phyloP scores from a whole-genome alignment of 106 monocot species.

The Allium sativum region DNA sequence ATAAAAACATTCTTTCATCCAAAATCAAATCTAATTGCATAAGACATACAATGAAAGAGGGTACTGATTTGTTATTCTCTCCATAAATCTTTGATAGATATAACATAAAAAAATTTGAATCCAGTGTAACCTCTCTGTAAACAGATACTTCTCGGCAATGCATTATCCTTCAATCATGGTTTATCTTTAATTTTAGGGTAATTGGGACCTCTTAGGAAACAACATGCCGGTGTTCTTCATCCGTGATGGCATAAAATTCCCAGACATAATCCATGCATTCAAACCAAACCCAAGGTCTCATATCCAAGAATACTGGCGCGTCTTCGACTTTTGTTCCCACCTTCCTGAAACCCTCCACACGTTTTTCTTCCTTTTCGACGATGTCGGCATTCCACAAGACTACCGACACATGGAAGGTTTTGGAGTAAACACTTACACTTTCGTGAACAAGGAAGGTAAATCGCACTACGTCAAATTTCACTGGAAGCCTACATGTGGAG shows the following conservation, averaged over 20 bases:
- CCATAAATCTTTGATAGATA: too few species aligned
- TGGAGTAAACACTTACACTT: conserved; percentile 85
- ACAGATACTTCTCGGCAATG: too few species aligned
- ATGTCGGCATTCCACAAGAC: conserved; percentile 65
- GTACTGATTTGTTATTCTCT: too few species aligned
- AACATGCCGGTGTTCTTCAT: conserved; percentile 10
- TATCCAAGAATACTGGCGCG: conserved; percentile 78
- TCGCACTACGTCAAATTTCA: conserved; percentile 69
- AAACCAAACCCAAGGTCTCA: conserved; percentile 8
- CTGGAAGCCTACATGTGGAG: conserved; percentile 79
- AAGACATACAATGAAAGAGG: too few species aligned
- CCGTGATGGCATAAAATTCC: conserved; percentile 9
- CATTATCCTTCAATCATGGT: too few species aligned
- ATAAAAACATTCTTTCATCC: too few species aligned
- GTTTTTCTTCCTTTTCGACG: conserved; percentile 93
- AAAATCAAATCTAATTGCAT: too few species aligned
- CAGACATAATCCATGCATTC: conserved; percentile 12
- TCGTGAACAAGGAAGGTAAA: conserved; percentile 58
- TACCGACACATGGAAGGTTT: conserved; percentile 93
- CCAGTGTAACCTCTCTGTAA: too few species aligned
- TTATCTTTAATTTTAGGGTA: conserved; percentile 11
- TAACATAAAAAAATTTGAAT: too few species aligned
- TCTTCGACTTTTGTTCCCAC: conserved; percentile 77
- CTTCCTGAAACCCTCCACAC: conserved; percentile 81
- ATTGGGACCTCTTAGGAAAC: conserved; percentile 13